A percentile compares a stretch with the other conserved stretches of the same genome.
Conservation (phyloP, 108 stramenopile genomes). For the Seminavis robusta region DNA sequence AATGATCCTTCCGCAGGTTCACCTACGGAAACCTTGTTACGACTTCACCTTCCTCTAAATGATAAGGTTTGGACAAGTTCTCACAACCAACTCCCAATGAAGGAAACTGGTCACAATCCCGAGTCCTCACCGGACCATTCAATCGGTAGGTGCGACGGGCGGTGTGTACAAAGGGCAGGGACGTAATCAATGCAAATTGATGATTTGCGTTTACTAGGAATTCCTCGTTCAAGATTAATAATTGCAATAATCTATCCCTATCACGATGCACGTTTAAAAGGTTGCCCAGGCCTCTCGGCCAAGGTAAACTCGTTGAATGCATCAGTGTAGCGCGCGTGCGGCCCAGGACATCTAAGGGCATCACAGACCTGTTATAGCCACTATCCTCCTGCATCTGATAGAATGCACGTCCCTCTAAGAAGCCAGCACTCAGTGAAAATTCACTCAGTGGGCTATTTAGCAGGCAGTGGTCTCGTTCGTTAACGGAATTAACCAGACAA, state of each 20-base stretch:
- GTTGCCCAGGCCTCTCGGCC: slow-evolving; percentile 28
- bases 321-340: slow-evolving; percentile 98
- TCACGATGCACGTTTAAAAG: slow-evolving; percentile 86
- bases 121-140: slow-evolving; percentile 94
- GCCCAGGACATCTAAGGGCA: slow-evolving; percentile 99
- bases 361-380: slow-evolving; percentile 98
- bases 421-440: slow-evolving; percentile 66
- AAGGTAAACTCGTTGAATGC: slow-evolving; percentile 84
- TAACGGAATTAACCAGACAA: slow-evolving; percentile 99
- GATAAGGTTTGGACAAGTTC: slow-evolving; percentile 92
- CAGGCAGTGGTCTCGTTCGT: slow-evolving; percentile 98
- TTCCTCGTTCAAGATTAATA: slow-evolving; percentile 91
- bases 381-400: slow-evolving; percentile 93
- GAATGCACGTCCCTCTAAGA: slow-evolving; percentile 96
- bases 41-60: slow-evolving; percentile 97
- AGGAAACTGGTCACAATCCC: slow-evolving; percentile 75
- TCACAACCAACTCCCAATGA: slow-evolving; percentile 68
- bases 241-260: slow-evolving; percentile 98
- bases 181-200: slow-evolving; percentile 45
- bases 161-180: slow-evolving; percentile 79
- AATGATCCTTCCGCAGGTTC: slow-evolving; percentile 95
- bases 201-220: slow-evolving; percentile 85
- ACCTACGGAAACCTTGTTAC: slow-evolving; percentile 98
- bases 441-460: slow-evolving; percentile 81
- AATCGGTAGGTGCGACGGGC: slow-evolving; percentile 98